Evolutionary conservation across 108 stramenopile species (phyloP), one percentile per base, ranked within the genome.

Genomic region (Discostella pseudostelligera): DNA sequence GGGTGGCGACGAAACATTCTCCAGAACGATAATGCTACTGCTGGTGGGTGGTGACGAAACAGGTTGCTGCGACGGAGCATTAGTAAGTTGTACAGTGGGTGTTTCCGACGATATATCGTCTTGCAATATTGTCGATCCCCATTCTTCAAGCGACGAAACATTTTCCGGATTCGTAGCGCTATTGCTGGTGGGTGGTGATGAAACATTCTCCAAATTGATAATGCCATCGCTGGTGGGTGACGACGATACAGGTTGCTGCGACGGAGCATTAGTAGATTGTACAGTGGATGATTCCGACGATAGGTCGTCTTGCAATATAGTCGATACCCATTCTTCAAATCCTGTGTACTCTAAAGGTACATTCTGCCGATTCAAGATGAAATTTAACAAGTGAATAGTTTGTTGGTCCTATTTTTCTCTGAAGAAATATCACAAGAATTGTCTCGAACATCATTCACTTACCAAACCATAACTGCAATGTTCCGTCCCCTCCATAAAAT

Each of bases 381-480:
- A 54, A 28, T 35, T 4, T 25, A 19, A 21, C 17, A 9, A 28
- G 25, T 25, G 25, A 28, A 7, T 46, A 16, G 12, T 7, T 20
- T 1, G 25, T 5, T 3, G 25, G 0, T 51, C 24, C 0, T 51
- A 8, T 51, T 51, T 46, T 16, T 5, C n/a, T n/a, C n/a, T n/a
- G n/a, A n/a, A n/a, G n/a, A n/a, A n/a, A n/a, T n/a, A n/a, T n/a
- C n/a, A n/a, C n/a, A n/a, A n/a, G n/a, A n/a, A n/a, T n/a, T n/a
- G n/a, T n/a, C n/a, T 46, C n/a, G 3, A 44, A 16, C 16, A 44
- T 2, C n/a, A 36, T 57, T 12, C n/a, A 17, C 67, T 56, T 42
- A 77, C 76, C 69, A 81, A 39, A 10, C 83, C 74, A 61, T 79
- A 84, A 0, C 63, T 67, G 51, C 83, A 84, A 35, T 84, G 83